Evolutionary conservation across 1,139 yeast species (phyloP), one percentile per base, ranked within the genome.

Genomic region (Diutina mesorugosa): DNA sequence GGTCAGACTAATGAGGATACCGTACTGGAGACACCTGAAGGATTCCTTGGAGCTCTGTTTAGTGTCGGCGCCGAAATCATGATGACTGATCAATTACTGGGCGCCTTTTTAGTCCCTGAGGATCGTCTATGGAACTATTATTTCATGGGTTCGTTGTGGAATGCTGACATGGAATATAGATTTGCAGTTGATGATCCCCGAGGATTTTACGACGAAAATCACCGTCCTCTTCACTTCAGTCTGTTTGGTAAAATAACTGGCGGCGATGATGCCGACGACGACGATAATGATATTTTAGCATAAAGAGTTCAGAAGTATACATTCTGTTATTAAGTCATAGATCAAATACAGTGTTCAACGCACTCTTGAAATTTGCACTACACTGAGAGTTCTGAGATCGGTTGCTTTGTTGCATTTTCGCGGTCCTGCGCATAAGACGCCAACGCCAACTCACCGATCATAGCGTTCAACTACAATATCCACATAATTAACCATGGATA

Each of bases 101-200:
- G 99, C 4, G 86, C 84, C 60, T 91, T 89, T 68, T 69, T 89
- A 71, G 96, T 90, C 0, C 99, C 99, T 0, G 85, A 82, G 47
- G 87, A 87, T 54, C 84, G 83, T 57, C 68, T 90, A 45, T 93
- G 99, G 99, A 93, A 93, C 67, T 90, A 87, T 67, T 80, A 95
- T 3, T 93, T 95, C 65, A 78, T 90, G 71, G 95, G 97, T 3
- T 86, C 95, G 1, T 79, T 87, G 12, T 95, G 95, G 86, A 84
- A 80, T 63, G 72, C 83, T 3, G 79, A 79, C 45, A 69, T 80
- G 57, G 75, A 72, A n/a, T 90, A 79, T 64, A 82, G 75, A 21
- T 67, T 91, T 67, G 88, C 87, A 67, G 64, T 87, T 56, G 97
- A 89, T 65, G 73, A 83, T 9, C 99, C 99, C 1, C 65, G 86